Evolutionary conservation across 441 rosid species (phyloP).

Genomic region (Omphalea diandra): DNA sequence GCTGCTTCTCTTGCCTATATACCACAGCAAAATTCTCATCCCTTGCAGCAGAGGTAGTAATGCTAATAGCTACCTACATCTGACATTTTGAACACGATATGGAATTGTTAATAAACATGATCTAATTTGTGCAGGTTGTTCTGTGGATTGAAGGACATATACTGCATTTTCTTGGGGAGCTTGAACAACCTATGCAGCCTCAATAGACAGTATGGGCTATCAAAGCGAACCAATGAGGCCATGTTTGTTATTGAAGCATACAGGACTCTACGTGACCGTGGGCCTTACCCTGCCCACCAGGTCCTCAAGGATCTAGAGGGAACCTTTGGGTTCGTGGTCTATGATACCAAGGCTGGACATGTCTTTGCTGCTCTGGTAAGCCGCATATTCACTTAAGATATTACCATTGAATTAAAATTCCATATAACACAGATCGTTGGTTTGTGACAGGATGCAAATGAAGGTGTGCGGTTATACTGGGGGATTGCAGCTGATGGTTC

Average conservation of each 20-base stretch:
- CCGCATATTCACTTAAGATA: too few relatives aligned
- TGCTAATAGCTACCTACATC: neutral
- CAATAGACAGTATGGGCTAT: constrained; percentile 70
- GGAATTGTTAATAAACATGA: neutral
- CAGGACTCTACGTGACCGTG: constrained; percentile 84
- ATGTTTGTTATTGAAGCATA: constrained; percentile 79
- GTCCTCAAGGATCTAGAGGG: constrained; percentile 88
- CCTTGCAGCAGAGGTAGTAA: constrained; percentile 48
- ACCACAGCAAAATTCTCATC: constrained; percentile 36
- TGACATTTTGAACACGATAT: too few relatives aligned
- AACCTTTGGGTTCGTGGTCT: constrained; percentile 75
- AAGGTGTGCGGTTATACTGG: constrained; percentile 68
- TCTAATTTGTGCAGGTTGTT: constrained; percentile 58
- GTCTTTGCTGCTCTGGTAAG: constrained; percentile 78
- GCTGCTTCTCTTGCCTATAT: constrained; percentile 64
- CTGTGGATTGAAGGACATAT: constrained; percentile 73
- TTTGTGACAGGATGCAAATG: constrained; percentile 61
- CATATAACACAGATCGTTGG: too few relatives aligned
- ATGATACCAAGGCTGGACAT: constrained; percentile 60
- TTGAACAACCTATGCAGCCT: constrained; percentile 68
- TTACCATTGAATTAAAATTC: too few relatives aligned
- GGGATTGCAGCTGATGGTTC: constrained; percentile 87
- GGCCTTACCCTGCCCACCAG: constrained; percentile 93
- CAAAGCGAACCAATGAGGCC: constrained; percentile 74
- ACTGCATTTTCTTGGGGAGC: constrained; percentile 79